These are phyloP conservation scores for Epichloe scottii DNA, from an alignment of 2,329 filamentous ascomycete genomes.

Conservation along the genomic window DNA sequence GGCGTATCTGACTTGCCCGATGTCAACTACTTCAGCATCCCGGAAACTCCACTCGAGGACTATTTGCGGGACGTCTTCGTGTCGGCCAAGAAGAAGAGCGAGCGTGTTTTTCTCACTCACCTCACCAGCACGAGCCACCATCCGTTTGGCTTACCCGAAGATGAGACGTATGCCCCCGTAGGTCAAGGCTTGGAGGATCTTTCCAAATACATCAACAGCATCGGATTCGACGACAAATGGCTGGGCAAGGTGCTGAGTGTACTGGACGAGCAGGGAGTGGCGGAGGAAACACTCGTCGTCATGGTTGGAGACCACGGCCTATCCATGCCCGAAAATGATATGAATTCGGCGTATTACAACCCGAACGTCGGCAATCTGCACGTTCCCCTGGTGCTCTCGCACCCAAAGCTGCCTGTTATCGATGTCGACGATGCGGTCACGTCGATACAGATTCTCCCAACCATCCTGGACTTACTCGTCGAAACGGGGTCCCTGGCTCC, in stretches of 20 bases:
- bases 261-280: constrained; percentile 19
- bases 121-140: constrained; percentile 24
- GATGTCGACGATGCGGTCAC: constrained; percentile 20
- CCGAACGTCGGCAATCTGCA: constrained; percentile 20
- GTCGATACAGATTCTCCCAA: constrained; percentile 21
- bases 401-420: constrained; percentile 19
- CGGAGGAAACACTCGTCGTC: constrained; percentile 21
- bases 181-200: constrained; percentile 17
- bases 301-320: constrained; percentile 22
- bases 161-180: constrained; percentile 16
- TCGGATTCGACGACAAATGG: constrained; percentile 22
- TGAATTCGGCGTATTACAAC: constrained; percentile 20
- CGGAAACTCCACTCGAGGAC: constrained; percentile 18
- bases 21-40: constrained; percentile 23
- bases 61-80: constrained; percentile 22
- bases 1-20: constrained; percentile 16
- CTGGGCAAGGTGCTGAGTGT: constrained; percentile 18
- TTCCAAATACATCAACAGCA: constrained; percentile 21
- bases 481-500: constrained; percentile 20
- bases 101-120: constrained; percentile 22
- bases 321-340: constrained; percentile 19
- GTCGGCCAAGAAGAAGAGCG: constrained; percentile 16
- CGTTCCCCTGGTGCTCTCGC: constrained; percentile 20
- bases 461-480: constrained; percentile 22
- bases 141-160: constrained; percentile 18